Evolutionary conservation across 306 rosid species (phyloP).

Genomic region (Herpetospermum pedunculosum): DNA sequence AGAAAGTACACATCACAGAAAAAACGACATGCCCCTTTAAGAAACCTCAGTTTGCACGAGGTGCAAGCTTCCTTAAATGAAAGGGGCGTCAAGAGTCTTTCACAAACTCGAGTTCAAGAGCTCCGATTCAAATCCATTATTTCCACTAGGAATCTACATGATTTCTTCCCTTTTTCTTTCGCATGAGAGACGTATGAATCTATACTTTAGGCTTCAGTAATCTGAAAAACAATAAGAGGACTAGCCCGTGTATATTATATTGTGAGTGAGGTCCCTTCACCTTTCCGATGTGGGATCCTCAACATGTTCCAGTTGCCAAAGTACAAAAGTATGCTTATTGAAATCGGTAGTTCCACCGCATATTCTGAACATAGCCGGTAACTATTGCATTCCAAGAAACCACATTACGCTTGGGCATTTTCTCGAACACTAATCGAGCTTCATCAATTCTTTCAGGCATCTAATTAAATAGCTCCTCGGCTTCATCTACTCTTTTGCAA

Average conservation of each 20-base stretch:
- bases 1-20: too few relatives aligned
- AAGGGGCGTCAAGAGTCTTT: too few relatives aligned
- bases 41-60: too few relatives aligned
- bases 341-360: constrained; percentile 6
- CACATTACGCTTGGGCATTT: constrained; percentile 28
- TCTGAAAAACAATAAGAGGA: neutral
- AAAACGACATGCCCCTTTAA: too few relatives aligned
- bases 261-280: too few relatives aligned
- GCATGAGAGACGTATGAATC: neutral
- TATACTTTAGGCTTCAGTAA: neutral
- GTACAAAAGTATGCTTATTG: neutral
- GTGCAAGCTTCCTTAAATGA: too few relatives aligned
- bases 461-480: constrained; percentile 17
- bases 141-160: neutral
- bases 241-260: too few relatives aligned
- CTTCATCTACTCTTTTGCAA: constrained; percentile 26
- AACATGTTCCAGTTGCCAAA: neutral
- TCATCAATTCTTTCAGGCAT: constrained; percentile 38
- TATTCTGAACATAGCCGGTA: constrained; percentile 28
- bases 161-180: neutral
- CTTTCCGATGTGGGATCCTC: too few relatives aligned
- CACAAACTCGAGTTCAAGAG: too few relatives aligned
- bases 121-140: too few relatives aligned
- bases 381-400: constrained; percentile 44
- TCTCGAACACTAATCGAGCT: constrained; percentile 27